Base-by-base conservation (phyloP, 176 grass and related monocot species). In the Panicum miliaceum region DNA sequence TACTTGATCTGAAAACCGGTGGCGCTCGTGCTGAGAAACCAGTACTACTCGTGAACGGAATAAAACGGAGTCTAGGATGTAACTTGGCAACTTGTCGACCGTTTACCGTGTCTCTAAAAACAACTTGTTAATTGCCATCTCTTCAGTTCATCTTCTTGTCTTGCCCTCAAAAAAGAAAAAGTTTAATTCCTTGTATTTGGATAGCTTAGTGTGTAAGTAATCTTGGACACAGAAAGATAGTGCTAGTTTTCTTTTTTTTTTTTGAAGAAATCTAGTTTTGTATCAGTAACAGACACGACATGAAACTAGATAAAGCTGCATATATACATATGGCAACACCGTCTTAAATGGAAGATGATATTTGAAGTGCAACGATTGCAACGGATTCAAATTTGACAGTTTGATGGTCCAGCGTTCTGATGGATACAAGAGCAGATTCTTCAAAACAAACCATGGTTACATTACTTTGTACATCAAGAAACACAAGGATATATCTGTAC, bases 381-480 rank as follows among this genome's bases (percentile, higher is more conserved):
- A 13, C 19, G 43, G 23, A 50, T 45, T 46, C 41, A 40, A 14
- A 19, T 25, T 69, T 27, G 43, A 61, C 41, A 13, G 42, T 32
- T 22, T 7, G n/a, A 19, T 18, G 19, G 7, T 70, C n/a, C 53
- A 56, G 53, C 6, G 1, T 19, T 8, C 53, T 56, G 18, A 3
- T 2, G 38, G 65, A 35, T 68, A 68, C 65, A 68, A 10, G 57
- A 46, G 25, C n/a, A 35, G 42, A 53, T 37, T 23, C 29, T 38
- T 36, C 43, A 12, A 67, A 67, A 53, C 20, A 67, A 67, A 53
- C 20, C 71, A 66, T 57, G 35, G 20, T 40, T 53, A 43, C 47
- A 56, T 41, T 76, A 76, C 32, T 68, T 50, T 23, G n/a, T 68
- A 77, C 47, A 72, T 58, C 78, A 74, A 64, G 0, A 73, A 72